Base-by-base conservation (phyloP, 768 basidiomycete species). In the Polyporus arcularius region DNA sequence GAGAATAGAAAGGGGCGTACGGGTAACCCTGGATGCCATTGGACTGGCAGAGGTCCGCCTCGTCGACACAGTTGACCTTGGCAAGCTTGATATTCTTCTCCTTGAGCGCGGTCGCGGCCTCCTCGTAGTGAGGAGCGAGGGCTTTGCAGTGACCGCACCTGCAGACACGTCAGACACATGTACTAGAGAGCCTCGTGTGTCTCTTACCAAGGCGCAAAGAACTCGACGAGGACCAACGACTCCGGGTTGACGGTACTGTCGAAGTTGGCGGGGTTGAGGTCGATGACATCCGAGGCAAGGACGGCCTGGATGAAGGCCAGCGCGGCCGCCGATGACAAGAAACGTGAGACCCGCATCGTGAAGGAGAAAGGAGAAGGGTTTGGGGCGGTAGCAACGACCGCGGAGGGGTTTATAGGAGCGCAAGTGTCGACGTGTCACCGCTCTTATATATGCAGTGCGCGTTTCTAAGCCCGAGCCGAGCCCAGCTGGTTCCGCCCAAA, bases 121-220 rank as follows among this genome's bases (percentile, higher is more conserved):
- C 88, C 72, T 96, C 93, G 66, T 96, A 96, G 64, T 96, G 89
- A 55, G 95, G 95, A 21, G 94, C 94, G 55, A 97, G 82, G 38
- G 94, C 91, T 71, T 96, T 96, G 82, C 96, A 97, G 78, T 97
- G 95, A 48, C 94, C 94, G 72, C 94, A 96, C 91, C 90, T 92
- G 55, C 30, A 62, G 38, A 21, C 10, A 26, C 42, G 48, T 43
- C 15, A 52, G 28, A 10, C 35, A 11, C 7, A 35, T 30, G 35
- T 31, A 50, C 39, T 51, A 14, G 39, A 26, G 47, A 43, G 41
- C 18, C 11, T 28, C 26, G 4, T 14, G 18, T n/a, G 40, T 16
- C 43, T 64, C 71, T 10, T 70, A 90, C 90, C 90, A 94, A 64
- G 90, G 92, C 30, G 92, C 92, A 72, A 92, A 96, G 87, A 95